Conservation (phyloP, 305 asterid species). For the Caryopteris hybrid region DNA sequence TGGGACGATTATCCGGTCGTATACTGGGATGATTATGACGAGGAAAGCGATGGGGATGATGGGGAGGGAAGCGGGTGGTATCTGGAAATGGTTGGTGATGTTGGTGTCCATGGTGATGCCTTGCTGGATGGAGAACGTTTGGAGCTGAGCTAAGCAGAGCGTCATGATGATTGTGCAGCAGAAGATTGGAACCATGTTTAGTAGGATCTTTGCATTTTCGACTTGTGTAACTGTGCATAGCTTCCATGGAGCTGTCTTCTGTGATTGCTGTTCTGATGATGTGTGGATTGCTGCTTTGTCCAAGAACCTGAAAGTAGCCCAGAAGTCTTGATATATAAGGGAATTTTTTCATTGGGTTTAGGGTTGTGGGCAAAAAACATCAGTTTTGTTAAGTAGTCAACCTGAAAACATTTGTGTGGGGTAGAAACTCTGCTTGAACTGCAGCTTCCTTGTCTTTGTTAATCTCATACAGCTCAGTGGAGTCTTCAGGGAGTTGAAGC, state of each 20-base stretch:
- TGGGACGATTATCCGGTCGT: conserved; percentile 60
- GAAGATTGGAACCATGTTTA: conserved; percentile 58
- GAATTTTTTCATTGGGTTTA: too few relatives aligned
- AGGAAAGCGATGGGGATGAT: conserved; percentile 51
- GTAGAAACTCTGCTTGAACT: conserved; percentile 36
- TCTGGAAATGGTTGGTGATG: conserved; percentile 38
- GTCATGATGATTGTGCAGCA: conserved; percentile 76
- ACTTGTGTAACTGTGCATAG: conserved; percentile 79
- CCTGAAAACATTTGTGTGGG: conserved; percentile 54
- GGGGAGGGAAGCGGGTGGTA: conserved; percentile 77
- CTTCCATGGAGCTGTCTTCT: conserved; percentile 41
- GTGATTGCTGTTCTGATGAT: conserved; percentile 1
- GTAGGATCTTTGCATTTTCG: conserved; percentile 69
- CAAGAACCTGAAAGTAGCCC: too few relatives aligned
- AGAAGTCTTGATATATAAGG: too few relatives aligned
- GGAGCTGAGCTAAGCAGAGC: conserved; percentile 79
- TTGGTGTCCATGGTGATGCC: conserved; percentile 69
- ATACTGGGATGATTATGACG: conserved; percentile 47
- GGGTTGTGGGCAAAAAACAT: too few relatives aligned
- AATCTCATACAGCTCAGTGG: conserved; percentile 45
- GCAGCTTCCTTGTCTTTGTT: conserved; percentile 41
- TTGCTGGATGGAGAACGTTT: conserved; percentile 67
- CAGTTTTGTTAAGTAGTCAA: too few relatives aligned
- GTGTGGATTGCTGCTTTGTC: conserved; percentile 68
- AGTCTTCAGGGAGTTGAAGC: conserved; percentile 46